Conservation (phyloP, 2,329 filamentous ascomycete genomes). For the Neocucurbitaria cava region DNA sequence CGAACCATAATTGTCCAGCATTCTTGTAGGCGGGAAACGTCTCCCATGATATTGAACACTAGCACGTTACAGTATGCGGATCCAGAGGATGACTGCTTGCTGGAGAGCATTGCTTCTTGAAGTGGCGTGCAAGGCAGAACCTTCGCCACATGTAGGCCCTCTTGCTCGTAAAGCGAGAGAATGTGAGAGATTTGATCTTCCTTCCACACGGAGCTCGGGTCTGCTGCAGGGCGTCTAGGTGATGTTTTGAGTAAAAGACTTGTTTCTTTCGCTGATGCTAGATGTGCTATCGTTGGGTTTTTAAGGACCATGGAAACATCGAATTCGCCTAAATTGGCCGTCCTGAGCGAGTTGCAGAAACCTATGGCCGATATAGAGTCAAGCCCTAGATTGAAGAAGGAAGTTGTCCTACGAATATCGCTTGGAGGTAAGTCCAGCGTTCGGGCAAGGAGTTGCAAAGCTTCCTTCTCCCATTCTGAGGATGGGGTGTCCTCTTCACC, state of each 20-base stretch:
- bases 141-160: conserved; percentile 52
- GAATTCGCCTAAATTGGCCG: conserved; percentile 56
- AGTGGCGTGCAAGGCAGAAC: conserved; percentile 84
- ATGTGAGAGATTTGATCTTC: conserved; percentile 21
- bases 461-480: conserved; percentile 61
- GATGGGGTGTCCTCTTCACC: conserved; percentile 53
- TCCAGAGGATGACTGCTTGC: conserved; percentile 52
- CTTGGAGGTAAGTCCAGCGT: conserved; percentile 55
- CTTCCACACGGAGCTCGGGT: conserved; percentile 20
- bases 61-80: conserved; percentile 76
- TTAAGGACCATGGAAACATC: conserved; percentile 75
- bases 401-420: conserved; percentile 68
- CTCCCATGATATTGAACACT: conserved; percentile 64
- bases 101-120: conserved; percentile 85
- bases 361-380: conserved; percentile 84
- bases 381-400: conserved; percentile 78
- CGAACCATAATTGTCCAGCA: conserved; percentile 69
- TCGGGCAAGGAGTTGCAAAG: conserved; percentile 64
- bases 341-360: conserved; percentile 65
- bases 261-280: conserved; percentile 51
- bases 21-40: conserved; percentile 58
- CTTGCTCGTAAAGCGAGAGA: conserved; percentile 11
- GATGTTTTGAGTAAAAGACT: not conserved
- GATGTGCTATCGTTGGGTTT: conserved; percentile 68
- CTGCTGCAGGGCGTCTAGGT: not conserved